Evolutionary conservation across 176 grass and related monocot genomes (phyloP).

Genomic region (Rhynchospora breviuscula): DNA sequence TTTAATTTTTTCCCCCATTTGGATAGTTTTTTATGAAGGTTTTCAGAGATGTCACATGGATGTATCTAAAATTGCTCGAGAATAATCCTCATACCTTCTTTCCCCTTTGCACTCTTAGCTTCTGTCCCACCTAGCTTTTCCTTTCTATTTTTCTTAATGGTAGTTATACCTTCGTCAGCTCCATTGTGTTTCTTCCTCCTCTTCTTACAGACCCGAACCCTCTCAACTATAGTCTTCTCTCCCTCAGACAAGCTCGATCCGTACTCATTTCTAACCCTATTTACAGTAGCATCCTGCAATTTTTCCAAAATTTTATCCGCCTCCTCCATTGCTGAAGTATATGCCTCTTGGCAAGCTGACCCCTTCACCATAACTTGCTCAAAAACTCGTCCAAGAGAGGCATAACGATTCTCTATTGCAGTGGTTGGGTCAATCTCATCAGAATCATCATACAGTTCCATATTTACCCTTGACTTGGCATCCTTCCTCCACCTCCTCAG

Average conservation of each 20-base stretch:
- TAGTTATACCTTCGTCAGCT: not conserved
- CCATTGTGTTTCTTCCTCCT: conserved; percentile 22
- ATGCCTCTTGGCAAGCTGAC: conserved; percentile 33
- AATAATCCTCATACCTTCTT: conserved; percentile 10
- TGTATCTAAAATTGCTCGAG: not conserved
- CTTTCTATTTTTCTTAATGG: conserved; percentile 2
- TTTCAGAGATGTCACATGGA: not conserved
- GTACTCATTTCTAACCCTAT: conserved; percentile 11
- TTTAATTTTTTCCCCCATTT: not conserved
- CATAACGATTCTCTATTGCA: conserved; percentile 29
- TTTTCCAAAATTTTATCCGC: conserved; percentile 26
- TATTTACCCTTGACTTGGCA: conserved; percentile 7
- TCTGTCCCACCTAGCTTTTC: not conserved
- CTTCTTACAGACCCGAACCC: conserved; percentile 6
- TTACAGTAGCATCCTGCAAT: conserved; percentile 25
- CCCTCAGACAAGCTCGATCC: conserved; percentile 11
- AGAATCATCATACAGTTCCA: conserved; percentile 25
- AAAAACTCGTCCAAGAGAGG: conserved; percentile 29
- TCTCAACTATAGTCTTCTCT: conserved; percentile 3
- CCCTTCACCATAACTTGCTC: conserved; percentile 29
- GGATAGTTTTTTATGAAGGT: not conserved
- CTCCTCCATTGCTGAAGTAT: conserved; percentile 30
- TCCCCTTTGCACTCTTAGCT: not conserved
- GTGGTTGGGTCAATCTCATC: conserved; percentile 34
- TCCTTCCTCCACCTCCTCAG: conserved; percentile 35